Evolutionary conservation across 352 stramenopile species (phyloP), one percentile per base, ranked within the genome.

Genomic region (Phytophthora gonapodyides): DNA sequence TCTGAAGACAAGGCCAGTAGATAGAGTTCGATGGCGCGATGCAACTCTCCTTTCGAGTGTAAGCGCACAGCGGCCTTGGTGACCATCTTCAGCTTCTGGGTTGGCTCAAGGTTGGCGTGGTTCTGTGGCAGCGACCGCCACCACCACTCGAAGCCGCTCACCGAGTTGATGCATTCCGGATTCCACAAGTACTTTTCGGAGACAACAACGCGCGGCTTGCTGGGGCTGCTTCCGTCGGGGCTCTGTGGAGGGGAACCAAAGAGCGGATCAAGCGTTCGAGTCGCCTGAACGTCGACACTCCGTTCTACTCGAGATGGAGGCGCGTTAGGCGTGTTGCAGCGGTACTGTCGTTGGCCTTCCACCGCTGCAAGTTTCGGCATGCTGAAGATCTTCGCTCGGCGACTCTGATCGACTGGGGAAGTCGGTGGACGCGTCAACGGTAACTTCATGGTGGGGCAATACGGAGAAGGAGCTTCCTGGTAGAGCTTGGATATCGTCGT

Each of bases 111-210:
- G 44, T 54, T 84, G 0, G 75, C 34, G 51, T 93, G 82, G 41
- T 88, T 73, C 40, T 77, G 71, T 10, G 84, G 84, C 0, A 93
- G 65, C 21, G 84, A 90, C 5, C 84, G 69, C 84, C 84, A 91
- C 80, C 78, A 93, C 84, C 84, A 93, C 51, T 91, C 80, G 54
- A 91, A 91, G 3, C 84, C 80, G 47, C 80, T 89, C 17, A 89
- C 84, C 0, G 78, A 90, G 41, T 88, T 88, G 36, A 93, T 87
- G 42, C 75, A 84, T 33, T 91, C 79, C 4, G 82, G 79, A 49
- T 88, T 85, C 82, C 82, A 91, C 33, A 74, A 82, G 53, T 83
- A 87, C 49, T 87, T 88, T 7, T 89, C 71, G 0, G 77, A 87
- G 3, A 87, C 34, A 8, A 56, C 47, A 17, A 76, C 57, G 17